Evolutionary conservation across 2,329 filamentous ascomycete genomes (phyloP).

Genomic region (Alternaria infectoria): DNA sequence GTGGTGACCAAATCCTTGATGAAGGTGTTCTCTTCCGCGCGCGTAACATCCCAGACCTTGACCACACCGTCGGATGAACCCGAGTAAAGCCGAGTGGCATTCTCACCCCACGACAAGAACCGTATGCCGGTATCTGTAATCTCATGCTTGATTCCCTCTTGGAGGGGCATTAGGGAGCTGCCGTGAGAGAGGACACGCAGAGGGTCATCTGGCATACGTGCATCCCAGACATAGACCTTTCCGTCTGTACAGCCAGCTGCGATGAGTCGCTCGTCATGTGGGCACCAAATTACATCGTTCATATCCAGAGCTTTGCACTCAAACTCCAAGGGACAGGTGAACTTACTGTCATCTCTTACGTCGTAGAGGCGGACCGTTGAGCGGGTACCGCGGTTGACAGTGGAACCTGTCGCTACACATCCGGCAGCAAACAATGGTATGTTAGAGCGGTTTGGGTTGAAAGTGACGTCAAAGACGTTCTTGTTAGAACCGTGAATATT

Average conservation of each 20-base stretch:
- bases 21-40: conserved; percentile 57
- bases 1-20: conserved; percentile 58
- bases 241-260: conserved; percentile 67
- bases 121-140: conserved; percentile 64
- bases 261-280: conserved; percentile 58
- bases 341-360: conserved; percentile 35
- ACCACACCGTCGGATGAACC: conserved; percentile 67
- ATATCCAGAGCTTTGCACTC: conserved; percentile 67
- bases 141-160: conserved; percentile 54
- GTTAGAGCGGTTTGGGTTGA: conserved; percentile 54
- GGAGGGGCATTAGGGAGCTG: conserved; percentile 56
- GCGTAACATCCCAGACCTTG: conserved; percentile 65
- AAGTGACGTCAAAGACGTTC: conserved; percentile 65
- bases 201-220: conserved; percentile 53
- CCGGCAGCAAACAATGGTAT: conserved; percentile 60
- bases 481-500: conserved; percentile 56
- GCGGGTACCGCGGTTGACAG: conserved; percentile 49
- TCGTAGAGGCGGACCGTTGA: conserved; percentile 63
- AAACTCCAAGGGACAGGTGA: conserved; percentile 51
- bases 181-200: conserved; percentile 61
- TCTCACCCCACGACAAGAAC: conserved; percentile 63
- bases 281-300: conserved; percentile 64
- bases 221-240: conserved; percentile 66
- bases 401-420: conserved; percentile 51
- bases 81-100: conserved; percentile 61